Base-by-base conservation (phyloP, 306 rosid genomes). In the Acacia acuminata region DNA sequence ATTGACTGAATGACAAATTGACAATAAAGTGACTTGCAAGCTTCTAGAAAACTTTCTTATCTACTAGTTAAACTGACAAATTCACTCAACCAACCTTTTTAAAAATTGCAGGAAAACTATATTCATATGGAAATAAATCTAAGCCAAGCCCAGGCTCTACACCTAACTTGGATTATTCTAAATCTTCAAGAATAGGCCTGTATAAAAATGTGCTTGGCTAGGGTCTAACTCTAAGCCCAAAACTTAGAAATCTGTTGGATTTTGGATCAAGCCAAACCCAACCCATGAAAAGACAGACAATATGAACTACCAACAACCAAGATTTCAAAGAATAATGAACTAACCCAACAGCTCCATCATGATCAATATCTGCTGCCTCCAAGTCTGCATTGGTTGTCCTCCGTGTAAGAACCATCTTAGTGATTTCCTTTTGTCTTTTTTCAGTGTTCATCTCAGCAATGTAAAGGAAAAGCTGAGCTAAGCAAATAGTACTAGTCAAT, bases 311-410 rank as follows among this genome's bases (percentile, higher is more conserved):
- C 3, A 56, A 60, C 56, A 44, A 70, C 20, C 68, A 40, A 56
- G 67, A 73, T 11, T 83, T 65, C 38, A 82, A 82, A 70, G 45
- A 82, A 70, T 14, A 36, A 10, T 42, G 9, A 48, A 92, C 99
- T 85, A 80, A 94, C 99, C 91, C 92, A 38, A 94, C 94, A 60
- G 14, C 77, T 5, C 94, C 90, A 30, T 96, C 94, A 10, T 76
- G 75, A 80, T 94, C 96, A 47, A 94, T 65, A 94, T 96, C 99
- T 10, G 99, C 99, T 30, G 88, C 91, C 88, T 94, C 97, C 85
- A 96, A 85, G 81, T 96, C 99, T 1, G 50, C 24, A 48, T 71
- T 71, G 15, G 99, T 91, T 75, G 83, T 56, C 79, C 73, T 87
- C 67, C 89, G 77, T 48, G 84, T 83, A 76, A 96, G 98, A 84